Evolutionary conservation across 1,139 yeast genomes (phyloP).

Genomic region (Sugiyamaella novakii): DNA sequence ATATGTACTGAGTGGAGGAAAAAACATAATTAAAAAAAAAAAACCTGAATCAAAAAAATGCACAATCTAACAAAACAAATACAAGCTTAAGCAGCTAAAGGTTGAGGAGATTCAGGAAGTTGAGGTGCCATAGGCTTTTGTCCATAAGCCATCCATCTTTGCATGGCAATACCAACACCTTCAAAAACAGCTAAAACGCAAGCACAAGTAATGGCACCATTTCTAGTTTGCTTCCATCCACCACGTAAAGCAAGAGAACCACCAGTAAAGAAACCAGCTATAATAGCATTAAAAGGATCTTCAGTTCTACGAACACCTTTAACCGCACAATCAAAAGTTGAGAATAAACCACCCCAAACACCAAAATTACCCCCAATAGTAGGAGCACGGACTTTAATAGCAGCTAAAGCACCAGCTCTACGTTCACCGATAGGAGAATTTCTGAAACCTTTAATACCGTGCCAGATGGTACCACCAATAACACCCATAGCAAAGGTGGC

Average conservation of each 20-base stretch:
- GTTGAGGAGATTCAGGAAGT: conserved; percentile 39
- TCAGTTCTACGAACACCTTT: conserved; percentile 96
- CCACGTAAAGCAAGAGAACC: conserved; percentile 98
- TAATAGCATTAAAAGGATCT: conserved; percentile 97
- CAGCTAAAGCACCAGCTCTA: conserved; percentile 82
- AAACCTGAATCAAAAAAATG: neutral
- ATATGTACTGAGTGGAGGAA: neutral
- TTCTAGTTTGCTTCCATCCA: conserved; percentile 96
- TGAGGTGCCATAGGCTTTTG: conserved; percentile 65
- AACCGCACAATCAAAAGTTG: conserved; percentile 93
- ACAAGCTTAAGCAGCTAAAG: conserved; percentile 35
- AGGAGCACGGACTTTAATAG: conserved; percentile 95
- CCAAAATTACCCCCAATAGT: conserved; percentile 99
- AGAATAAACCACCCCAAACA: conserved; percentile 98
- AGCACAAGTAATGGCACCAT: conserved; percentile 97
- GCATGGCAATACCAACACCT: conserved; percentile 97
- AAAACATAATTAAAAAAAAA: neutral
- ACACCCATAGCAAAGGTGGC: conserved; percentile 99
- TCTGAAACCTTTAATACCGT: conserved; percentile 97
- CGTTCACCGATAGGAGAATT: conserved; percentile 96
- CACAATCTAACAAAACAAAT: neutral
- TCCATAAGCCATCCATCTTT: conserved; percentile 80
- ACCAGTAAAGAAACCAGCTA: conserved; percentile 98
- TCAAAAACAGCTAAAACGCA: conserved; percentile 94
- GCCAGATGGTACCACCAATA: conserved; percentile 98